Percentiles rank a stretch among this genome's conserved stretches.
These are phyloP conservation scores for Fistulifera pelliculosa DNA, from an alignment of 108 stramenopile species.

Conservation along the genomic window DNA sequence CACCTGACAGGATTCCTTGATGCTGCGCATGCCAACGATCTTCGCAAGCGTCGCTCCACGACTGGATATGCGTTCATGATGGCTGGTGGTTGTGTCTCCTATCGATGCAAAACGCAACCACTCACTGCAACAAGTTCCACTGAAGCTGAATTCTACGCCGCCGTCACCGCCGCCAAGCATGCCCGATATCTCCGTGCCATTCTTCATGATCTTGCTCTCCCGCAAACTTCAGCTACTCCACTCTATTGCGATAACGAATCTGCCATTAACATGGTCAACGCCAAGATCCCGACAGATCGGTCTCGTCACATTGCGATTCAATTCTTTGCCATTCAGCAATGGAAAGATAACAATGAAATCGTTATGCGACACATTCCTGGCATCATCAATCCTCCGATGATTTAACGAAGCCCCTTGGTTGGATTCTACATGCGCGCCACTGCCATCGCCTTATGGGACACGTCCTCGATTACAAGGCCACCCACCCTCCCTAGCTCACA, in stretches of 20 bases:
- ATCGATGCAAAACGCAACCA: conserved; percentile 11
- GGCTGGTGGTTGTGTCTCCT: conserved; percentile 16
- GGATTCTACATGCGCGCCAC: conserved; percentile 23
- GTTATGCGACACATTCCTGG: conserved; percentile 12
- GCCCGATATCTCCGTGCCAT: conserved; percentile 9
- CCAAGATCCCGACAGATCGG: conserved; percentile 9
- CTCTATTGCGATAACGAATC: conserved; percentile 17
- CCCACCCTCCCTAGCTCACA: neutral
- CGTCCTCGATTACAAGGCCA: neutral
- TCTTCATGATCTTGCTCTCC: conserved; percentile 11
- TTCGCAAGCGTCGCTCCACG: conserved; percentile 20
- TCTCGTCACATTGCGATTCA: conserved; percentile 19
- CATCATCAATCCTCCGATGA: conserved; percentile 22
- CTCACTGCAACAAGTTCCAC: conserved; percentile 8
- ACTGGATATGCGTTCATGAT: conserved; percentile 20
- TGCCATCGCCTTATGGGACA: conserved; percentile 23
- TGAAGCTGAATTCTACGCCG: conserved; percentile 15
- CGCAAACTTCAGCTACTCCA: conserved; percentile 8
- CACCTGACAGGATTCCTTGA: conserved; percentile 10
- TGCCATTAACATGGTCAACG: conserved; percentile 14
- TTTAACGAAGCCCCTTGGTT: conserved; percentile 28
- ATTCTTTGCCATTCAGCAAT: conserved; percentile 20
- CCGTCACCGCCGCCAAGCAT: conserved; percentile 13
- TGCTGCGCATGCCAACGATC: conserved; percentile 24
- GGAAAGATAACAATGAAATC: conserved; percentile 12